Conservation (phyloP, 2,329 filamentous ascomycete genomes). For the Calcarisporium arbuscula region DNA sequence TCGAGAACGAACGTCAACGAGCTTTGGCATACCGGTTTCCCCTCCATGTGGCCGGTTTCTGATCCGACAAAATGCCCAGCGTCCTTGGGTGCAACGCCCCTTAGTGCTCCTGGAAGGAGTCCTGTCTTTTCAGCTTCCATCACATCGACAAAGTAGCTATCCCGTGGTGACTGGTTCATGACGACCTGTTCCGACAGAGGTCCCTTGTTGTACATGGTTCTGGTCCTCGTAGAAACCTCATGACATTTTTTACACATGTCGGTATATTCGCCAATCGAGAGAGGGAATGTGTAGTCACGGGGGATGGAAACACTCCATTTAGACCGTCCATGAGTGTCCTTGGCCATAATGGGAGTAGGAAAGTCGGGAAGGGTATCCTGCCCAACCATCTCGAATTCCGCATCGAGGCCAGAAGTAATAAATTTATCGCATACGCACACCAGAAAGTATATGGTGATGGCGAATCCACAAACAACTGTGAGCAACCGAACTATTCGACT, state of each 20-base stretch:
- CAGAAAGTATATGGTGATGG: conserved; percentile 45
- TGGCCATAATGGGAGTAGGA: conserved; percentile 65
- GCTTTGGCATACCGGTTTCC: conserved; percentile 55
- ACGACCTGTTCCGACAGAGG: conserved; percentile 37
- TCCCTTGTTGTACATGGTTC: conserved; percentile 34
- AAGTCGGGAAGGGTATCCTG: conserved; percentile 62
- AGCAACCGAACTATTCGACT: conserved; percentile 51
- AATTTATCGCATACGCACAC: conserved; percentile 36
- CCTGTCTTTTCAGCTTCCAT: conserved; percentile 61
- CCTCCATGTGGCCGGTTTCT: conserved; percentile 33
- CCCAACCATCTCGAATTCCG: conserved; percentile 61
- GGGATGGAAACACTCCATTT: conserved; percentile 83
- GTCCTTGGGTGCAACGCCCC: conserved; percentile 31
- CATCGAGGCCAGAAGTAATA: conserved; percentile 23
- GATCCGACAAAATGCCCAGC: conserved; percentile 43
- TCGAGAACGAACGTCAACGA: conserved; percentile 77
- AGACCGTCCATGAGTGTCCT: conserved; percentile 55
- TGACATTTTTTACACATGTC: conserved; percentile 63
- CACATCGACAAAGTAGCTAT: conserved; percentile 69
- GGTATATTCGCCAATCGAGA: conserved; percentile 58
- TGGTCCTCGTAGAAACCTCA: conserved; percentile 55
- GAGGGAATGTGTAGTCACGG: conserved; percentile 56
- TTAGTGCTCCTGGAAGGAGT: conserved; percentile 43
- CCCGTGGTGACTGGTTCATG: conserved; percentile 51
- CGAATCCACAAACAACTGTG: conserved; percentile 45